These are phyloP conservation scores for Lodderomyces orthopsilosis DNA, from an alignment of 1,139 yeast species.

Conservation along the genomic window DNA sequence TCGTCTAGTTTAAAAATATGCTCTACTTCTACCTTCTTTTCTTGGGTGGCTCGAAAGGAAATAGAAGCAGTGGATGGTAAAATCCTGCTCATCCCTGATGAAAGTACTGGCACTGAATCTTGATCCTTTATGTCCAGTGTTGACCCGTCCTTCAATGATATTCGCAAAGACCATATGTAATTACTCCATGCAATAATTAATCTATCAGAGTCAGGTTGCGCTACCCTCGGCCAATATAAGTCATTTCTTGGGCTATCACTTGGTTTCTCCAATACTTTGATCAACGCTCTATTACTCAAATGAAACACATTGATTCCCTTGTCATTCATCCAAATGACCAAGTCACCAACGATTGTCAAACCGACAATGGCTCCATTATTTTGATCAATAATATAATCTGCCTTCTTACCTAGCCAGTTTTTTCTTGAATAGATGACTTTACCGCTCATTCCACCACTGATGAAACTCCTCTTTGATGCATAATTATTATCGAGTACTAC, in stretches of 20 bases:
- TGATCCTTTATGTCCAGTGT: constrained; percentile 11
- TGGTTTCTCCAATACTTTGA: constrained; percentile 58
- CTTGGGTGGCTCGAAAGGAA: constrained; percentile 55
- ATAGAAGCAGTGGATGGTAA: constrained; percentile 68
- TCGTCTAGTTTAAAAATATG: constrained; percentile 54
- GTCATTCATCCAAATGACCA: constrained; percentile 84
- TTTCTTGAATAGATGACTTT: constrained; percentile 69
- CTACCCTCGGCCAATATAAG: constrained; percentile 78
- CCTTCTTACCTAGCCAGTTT: constrained; percentile 84
- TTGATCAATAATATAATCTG: constrained; percentile 61
- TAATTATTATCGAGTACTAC: constrained; percentile 79
- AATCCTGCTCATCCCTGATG: constrained; percentile 31
- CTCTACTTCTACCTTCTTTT: constrained; percentile 57
- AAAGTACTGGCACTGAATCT: constrained; percentile 13
- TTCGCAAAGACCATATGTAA: constrained; percentile 69
- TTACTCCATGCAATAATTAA: constrained; percentile 83
- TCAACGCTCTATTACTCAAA: constrained; percentile 39
- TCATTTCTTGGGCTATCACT: constrained; percentile 68
- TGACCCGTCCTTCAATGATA: constrained; percentile 29
- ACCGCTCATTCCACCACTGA: constrained; percentile 92
- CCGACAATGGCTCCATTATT: constrained; percentile 74
- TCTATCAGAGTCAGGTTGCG: constrained; percentile 64
- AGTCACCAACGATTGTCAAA: constrained; percentile 55
- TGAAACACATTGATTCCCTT: constrained; percentile 67
- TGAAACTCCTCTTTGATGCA: constrained; percentile 55